Percentiles rank a stretch among this genome's conserved stretches.
Evolutionary conservation across 495 filamentous ascomycete species (phyloP).

Genomic region (Eremomyces bilateralis): DNA sequence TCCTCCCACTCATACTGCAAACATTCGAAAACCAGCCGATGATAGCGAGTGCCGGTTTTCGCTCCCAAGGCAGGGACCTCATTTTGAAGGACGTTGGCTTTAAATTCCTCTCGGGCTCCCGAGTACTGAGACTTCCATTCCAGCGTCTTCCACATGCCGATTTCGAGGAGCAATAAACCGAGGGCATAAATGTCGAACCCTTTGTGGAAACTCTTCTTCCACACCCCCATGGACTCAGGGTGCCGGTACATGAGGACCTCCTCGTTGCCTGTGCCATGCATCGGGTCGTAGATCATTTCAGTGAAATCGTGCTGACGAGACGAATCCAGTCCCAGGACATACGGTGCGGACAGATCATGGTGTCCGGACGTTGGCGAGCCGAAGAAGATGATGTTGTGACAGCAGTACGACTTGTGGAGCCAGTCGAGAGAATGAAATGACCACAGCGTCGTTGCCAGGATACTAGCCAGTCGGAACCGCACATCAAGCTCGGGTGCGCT

Average conservation of each 20-base stretch:
- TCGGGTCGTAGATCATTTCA: slow-evolving; percentile 17
- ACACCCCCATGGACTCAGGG: slow-evolving; percentile 27
- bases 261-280: no score
- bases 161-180: slow-evolving; percentile 62
- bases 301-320: slow-evolving; percentile 17
- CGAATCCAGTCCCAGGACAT: slow-evolving; percentile 17
- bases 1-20: no score
- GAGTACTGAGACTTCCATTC: no score
- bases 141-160: slow-evolving; percentile 88
- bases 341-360: slow-evolving; percentile 11
- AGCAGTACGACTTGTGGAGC: slow-evolving; percentile 20
- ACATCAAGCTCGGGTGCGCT: slow-evolving; percentile 18
- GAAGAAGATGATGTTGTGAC: slow-evolving; percentile 19
- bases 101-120: no score
- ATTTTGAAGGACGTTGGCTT: no score
- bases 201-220: slow-evolving; percentile 14
- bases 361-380: slow-evolving; percentile 5
- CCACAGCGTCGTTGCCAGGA: slow-evolving; percentile 17
- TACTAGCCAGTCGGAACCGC: slow-evolving; percentile 16
- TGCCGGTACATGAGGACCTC: slow-evolving; percentile 43
- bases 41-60: no score
- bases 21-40: no score
- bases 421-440: slow-evolving; percentile 21
- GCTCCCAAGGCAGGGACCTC: no score
- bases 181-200: slow-evolving; percentile 66